Conservation (phyloP, 164 flowering plant genomes). For the Echeveria elegans region DNA sequence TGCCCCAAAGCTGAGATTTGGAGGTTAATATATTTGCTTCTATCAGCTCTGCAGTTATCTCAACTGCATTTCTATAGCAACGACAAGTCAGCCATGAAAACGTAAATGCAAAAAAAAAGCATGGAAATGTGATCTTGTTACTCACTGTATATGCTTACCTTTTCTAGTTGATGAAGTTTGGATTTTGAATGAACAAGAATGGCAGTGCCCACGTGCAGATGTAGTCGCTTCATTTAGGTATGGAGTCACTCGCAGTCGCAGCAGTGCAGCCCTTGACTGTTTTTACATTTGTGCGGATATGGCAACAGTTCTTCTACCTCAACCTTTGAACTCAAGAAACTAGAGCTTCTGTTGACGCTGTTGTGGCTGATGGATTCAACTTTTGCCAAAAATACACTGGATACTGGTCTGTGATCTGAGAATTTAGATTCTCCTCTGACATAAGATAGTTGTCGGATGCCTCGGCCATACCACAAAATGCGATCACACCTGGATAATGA, state of each 20-base stretch:
- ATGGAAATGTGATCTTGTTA: not conserved
- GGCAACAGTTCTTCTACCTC: conserved; percentile 86
- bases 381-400: conserved; percentile 58
- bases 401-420: conserved; percentile 91
- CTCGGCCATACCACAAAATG: conserved; percentile 78
- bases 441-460: conserved; percentile 70
- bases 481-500: conserved; percentile 82
- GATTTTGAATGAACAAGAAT: not conserved
- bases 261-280: not conserved
- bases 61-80: too few relatives aligned
- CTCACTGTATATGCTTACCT: not conserved
- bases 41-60: too few relatives aligned
- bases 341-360: conserved; percentile 54
- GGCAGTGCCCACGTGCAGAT: not conserved
- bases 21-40: too few relatives aligned
- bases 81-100: too few relatives aligned
- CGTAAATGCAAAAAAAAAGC: too few relatives aligned
- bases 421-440: conserved; percentile 81
- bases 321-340: conserved; percentile 54
- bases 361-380: conserved; percentile 53
- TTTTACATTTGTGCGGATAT: conserved; percentile 14
- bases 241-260: not conserved
- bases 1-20: not conserved
- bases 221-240: not conserved
- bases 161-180: not conserved